phyloP scores from a whole-genome alignment of 768 basidiomycete genomes.

The Tubosaeta sp. region DNA sequence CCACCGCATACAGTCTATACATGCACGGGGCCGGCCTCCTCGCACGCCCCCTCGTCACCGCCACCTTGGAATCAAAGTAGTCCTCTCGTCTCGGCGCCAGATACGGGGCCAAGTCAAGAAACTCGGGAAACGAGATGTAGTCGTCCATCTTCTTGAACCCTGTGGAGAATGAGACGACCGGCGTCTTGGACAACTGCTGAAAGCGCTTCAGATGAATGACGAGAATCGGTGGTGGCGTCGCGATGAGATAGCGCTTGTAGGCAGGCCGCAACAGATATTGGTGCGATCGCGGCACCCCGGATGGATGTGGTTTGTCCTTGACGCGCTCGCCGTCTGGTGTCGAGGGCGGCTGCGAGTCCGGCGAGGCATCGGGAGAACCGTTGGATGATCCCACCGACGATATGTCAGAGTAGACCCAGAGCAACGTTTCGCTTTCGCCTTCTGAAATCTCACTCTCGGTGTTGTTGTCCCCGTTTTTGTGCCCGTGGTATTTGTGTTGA shows the following conservation, averaged over 20 bases:
- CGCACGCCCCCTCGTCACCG: slow-evolving; percentile 19
- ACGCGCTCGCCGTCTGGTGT: slow-evolving; percentile 18
- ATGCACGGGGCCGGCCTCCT: slow-evolving; percentile 41
- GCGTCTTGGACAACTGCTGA: slow-evolving; percentile 72
- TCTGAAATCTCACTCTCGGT: slow-evolving; percentile 33
- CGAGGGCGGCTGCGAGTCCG: slow-evolving; percentile 21
- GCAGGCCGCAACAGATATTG: slow-evolving; percentile 78
- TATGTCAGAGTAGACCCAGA: slow-evolving; percentile 30
- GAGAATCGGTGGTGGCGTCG: slow-evolving; percentile 78
- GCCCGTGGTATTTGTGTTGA: slow-evolving; percentile 14
- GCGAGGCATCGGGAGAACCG: slow-evolving; percentile 30
- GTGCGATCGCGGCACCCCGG: slow-evolving; percentile 36
- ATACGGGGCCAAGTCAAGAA: slow-evolving; percentile 80
- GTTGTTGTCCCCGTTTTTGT: slow-evolving; percentile 22
- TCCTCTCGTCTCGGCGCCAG: slow-evolving; percentile 78
- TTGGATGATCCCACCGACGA: slow-evolving; percentile 31
- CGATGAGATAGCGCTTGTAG: slow-evolving; percentile 93
- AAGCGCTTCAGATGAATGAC: slow-evolving; percentile 94
- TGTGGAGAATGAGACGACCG: slow-evolving; percentile 58
- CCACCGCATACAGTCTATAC: slow-evolving; percentile 75
- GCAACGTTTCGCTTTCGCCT: slow-evolving; percentile 31
- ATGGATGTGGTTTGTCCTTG: slow-evolving; percentile 31
- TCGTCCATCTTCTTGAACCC: slow-evolving; percentile 90
- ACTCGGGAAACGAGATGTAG: slow-evolving; percentile 85
- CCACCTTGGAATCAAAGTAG: slow-evolving; percentile 45